Evolutionary conservation across 306 rosid genomes (phyloP), one percentile per base, ranked within the genome.

Genomic region (Ziziphus jujuba): DNA sequence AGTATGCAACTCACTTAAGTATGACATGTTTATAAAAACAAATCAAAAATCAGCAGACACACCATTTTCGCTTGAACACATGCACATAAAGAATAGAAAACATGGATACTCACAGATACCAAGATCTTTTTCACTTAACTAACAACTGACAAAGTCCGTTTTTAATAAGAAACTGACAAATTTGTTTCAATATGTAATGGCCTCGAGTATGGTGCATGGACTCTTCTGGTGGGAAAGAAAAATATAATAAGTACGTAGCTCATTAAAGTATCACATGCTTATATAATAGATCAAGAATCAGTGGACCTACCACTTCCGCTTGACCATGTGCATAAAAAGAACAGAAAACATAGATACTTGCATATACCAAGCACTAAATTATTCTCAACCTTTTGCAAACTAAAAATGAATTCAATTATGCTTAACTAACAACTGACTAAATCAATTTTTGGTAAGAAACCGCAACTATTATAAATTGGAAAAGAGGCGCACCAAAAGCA

Each of bases 311-410:
- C 54, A n/a, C 12, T 15, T 5, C 35, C 17, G 22, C 57, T 56
- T 31, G 6, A 72, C 55, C 9, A 48, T 31, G 48, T 19, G 55
- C 54, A 7, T 23, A 71, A 53, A 55, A 57, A n/a, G 49, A 62
- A 23, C 9, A 9, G 12, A 25, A 6, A 20, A 20, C 20, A 28
- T 4, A 16, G 25, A 33, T 9, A 44, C 11, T 3, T 20, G 17
- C 21, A 44, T 22, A 61, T 16, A 31, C 48, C 40, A 50, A 50
- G 22, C 15, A n/a, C 7, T 5, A 50, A 11, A 2, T 16, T 50
- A 9, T n/a, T 50, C 9, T 50, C 55, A 50, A 50, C 51, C 51
- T 1, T 50, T n/a, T n/a, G 55, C 9, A 20, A 16, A 16, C 55
- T 19, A n/a, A n/a, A 50, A 20, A 50, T 50, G 22, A 17, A 7